Percentiles rank a stretch among this genome's conserved stretches.
phyloP scores from a whole-genome alignment of 208 protist genomes.

The Wallacemonas sp. region DNA sequence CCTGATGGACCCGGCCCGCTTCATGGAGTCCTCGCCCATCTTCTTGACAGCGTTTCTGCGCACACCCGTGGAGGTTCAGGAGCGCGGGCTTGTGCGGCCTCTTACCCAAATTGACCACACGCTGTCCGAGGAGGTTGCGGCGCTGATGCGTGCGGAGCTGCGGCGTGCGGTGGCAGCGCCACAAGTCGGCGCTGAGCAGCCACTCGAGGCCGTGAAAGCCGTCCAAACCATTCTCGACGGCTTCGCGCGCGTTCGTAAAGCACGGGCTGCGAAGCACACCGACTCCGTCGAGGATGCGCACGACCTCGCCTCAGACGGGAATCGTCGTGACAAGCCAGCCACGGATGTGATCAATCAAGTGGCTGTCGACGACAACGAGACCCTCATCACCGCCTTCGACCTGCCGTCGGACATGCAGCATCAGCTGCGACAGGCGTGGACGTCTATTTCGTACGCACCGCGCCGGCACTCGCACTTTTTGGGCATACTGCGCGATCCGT shows the following conservation, averaged over 20 bases:
- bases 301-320: not conserved
- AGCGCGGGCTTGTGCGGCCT: slow-evolving; percentile 36
- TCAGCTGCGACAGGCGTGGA: not conserved
- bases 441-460: not conserved
- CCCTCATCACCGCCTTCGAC: not conserved
- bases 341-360: not conserved
- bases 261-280: too few relatives aligned
- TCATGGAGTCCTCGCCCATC: slow-evolving; percentile 37
- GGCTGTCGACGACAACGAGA: not conserved
- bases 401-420: not conserved
- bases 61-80: slow-evolving; percentile 23
- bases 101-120: slow-evolving; percentile 16
- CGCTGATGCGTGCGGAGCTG: slow-evolving; percentile 24
- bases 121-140: slow-evolving; percentile 20
- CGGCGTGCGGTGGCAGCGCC: not conserved
- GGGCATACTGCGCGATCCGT: slow-evolving; percentile 9
- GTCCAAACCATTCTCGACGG: too few relatives aligned
- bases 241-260: too few relatives aligned
- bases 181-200: not conserved
- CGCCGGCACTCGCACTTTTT: slow-evolving; percentile 11
- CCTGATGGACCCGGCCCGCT: slow-evolving; percentile 42
- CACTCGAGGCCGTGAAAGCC: not conserved
- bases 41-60: slow-evolving; percentile 41
- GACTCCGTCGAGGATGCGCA: too few relatives aligned
- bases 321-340: not conserved